These are phyloP conservation scores for Solanum rostratum DNA, from an alignment of 257 asterid species.

Conservation along the genomic window DNA sequence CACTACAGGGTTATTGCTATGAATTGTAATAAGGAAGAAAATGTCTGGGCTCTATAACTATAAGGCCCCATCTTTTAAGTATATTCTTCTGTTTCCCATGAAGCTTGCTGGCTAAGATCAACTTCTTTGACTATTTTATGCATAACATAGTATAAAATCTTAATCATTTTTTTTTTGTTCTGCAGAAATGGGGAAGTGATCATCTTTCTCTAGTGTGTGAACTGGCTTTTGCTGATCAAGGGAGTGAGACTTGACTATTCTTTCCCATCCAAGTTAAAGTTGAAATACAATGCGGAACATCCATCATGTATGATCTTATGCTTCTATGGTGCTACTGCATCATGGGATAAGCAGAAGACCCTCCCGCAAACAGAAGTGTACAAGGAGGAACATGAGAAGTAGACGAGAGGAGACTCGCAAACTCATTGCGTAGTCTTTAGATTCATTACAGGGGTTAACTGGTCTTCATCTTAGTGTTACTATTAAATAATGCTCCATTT, in stretches of 20 bases:
- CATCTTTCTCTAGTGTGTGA: conserved; percentile 89
- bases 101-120: not conserved
- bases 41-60: not conserved
- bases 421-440: not conserved
- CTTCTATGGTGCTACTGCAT: no score
- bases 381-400: not conserved
- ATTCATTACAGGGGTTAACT: not conserved
- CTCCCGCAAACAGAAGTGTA: not conserved
- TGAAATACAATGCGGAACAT: not conserved
- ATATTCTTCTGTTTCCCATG: not conserved
- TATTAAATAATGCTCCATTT: not conserved
- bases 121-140: not conserved
- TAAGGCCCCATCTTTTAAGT: not conserved
- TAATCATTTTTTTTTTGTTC: not conserved
- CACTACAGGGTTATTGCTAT: not conserved
- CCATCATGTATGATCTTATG: not conserved
- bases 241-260: not conserved
- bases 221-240: conserved; percentile 48
- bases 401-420: not conserved
- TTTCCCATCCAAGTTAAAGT: not conserved
- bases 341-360: not conserved
- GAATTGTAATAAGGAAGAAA: not conserved
- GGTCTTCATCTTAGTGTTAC: not conserved
- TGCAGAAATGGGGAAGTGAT: conserved; percentile 92
- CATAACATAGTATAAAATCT: not conserved